These are phyloP conservation scores for Coriaria nepalensis DNA, from an alignment of 306 rosid species.

Conservation along the genomic window DNA sequence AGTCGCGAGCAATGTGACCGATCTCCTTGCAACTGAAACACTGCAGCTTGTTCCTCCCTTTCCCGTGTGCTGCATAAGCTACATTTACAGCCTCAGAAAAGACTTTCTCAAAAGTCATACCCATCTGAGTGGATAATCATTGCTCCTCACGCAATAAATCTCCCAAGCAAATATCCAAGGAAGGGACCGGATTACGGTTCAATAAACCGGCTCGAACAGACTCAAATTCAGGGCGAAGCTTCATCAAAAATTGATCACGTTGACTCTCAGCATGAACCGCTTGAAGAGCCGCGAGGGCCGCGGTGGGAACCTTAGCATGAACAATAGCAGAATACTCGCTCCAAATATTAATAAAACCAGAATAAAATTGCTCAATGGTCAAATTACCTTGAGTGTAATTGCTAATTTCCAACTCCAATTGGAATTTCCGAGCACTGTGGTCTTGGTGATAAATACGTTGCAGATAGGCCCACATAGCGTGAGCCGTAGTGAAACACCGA, in stretches of 20 bases:
- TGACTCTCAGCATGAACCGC: background rate
- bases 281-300: background rate
- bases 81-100: background rate
- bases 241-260: constrained; percentile 6
- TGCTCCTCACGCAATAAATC: constrained; percentile 4
- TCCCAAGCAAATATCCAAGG: background rate
- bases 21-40: constrained; percentile 2
- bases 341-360: background rate
- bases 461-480: background rate
- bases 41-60: background rate
- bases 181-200: background rate
- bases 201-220: background rate
- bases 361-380: background rate
- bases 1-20: background rate
- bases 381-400: background rate
- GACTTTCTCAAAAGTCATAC: background rate
- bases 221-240: background rate
- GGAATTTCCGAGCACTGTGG: background rate
- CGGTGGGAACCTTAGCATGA: background rate
- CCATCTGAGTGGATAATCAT: background rate
- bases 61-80: background rate
- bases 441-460: background rate
- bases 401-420: background rate
- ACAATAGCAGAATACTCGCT: background rate
- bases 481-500: no score